Percentiles rank a stretch among this genome's conserved stretches.
Conservation (phyloP, 495 filamentous ascomycete genomes). For the Aspergillus heteromorphus region DNA sequence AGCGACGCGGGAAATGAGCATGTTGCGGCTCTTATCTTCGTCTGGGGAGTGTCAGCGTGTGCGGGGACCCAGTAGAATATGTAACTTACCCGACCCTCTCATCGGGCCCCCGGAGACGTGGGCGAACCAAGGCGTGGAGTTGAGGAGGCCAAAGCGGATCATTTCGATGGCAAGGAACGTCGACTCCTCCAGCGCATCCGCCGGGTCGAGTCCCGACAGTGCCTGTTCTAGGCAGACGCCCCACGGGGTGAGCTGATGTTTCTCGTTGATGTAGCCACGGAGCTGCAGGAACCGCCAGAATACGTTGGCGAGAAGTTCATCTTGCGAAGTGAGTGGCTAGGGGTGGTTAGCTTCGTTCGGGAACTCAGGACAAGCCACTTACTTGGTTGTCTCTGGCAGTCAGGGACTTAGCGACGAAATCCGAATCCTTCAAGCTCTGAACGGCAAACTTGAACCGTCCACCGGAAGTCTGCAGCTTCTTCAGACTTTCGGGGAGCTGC, state of each 20-base stretch:
- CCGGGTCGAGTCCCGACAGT: slow-evolving; percentile 53
- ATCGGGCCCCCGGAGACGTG: slow-evolving; percentile 55
- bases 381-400: slow-evolving; percentile 32
- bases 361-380: slow-evolving; percentile 7
- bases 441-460: slow-evolving; percentile 44
- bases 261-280: slow-evolving; percentile 73
- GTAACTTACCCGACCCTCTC: slow-evolving; percentile 48
- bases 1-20: slow-evolving; percentile 80
- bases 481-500: slow-evolving; percentile 38
- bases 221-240: slow-evolving; percentile 70
- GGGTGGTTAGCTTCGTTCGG: background rate
- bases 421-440: slow-evolving; percentile 53
- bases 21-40: slow-evolving; percentile 60
- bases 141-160: slow-evolving; percentile 69
- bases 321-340: slow-evolving; percentile 44
- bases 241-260: slow-evolving; percentile 79
- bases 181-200: slow-evolving; percentile 53
- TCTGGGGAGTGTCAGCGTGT: slow-evolving; percentile 27
- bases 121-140: slow-evolving; percentile 53
- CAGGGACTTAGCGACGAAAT: slow-evolving; percentile 64
- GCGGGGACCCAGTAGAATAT: background rate
- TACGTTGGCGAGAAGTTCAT: slow-evolving; percentile 72
- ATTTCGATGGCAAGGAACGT: slow-evolving; percentile 77
- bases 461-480: slow-evolving; percentile 30
- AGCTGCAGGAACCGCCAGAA: slow-evolving; percentile 87